Evolutionary conservation across 495 filamentous ascomycete species (phyloP).

Genomic region (Trichocladium antarcticum): DNA sequence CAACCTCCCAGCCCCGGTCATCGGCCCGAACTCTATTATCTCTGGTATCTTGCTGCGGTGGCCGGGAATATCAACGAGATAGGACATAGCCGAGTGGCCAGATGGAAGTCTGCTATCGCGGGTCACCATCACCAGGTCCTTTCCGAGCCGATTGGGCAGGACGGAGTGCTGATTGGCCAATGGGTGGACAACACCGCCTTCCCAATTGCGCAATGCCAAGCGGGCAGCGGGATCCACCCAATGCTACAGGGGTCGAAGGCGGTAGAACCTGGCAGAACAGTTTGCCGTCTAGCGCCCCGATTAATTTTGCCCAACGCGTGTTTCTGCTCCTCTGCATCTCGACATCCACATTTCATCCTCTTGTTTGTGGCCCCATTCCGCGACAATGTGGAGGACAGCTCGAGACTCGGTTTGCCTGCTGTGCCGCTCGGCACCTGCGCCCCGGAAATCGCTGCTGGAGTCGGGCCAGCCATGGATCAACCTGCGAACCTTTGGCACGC

Average conservation of each 20-base stretch:
- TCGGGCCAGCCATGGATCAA: conserved; percentile 24
- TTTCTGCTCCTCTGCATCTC: too few relatives aligned
- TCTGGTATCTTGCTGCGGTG: too few relatives aligned
- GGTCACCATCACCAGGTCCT: too few relatives aligned
- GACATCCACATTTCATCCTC: too few relatives aligned
- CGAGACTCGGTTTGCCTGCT: conserved; percentile 27
- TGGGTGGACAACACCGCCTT: not conserved
- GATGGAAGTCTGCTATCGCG: too few relatives aligned
- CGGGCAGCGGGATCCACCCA: not conserved
- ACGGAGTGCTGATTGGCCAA: too few relatives aligned
- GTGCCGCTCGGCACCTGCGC: conserved; percentile 20
- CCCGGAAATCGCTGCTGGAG: conserved; percentile 6
- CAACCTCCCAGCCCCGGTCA: too few relatives aligned
- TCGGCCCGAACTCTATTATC: too few relatives aligned
- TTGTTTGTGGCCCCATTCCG: not conserved
- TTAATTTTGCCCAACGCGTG: conserved; percentile 9
- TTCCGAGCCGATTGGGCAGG: too few relatives aligned
- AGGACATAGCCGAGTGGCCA: too few relatives aligned
- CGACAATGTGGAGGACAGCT: conserved; percentile 26
- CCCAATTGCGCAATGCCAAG: not conserved
- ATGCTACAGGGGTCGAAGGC: not conserved
- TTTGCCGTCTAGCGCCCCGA: not conserved
- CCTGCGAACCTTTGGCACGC: conserved; percentile 27
- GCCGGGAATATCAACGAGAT: too few relatives aligned
- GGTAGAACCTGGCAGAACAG: conserved; percentile 10